Evolutionary conservation across 2,329 filamentous ascomycete species (phyloP), one percentile per base, ranked within the genome.

Genomic region (Epichloe typhina): DNA sequence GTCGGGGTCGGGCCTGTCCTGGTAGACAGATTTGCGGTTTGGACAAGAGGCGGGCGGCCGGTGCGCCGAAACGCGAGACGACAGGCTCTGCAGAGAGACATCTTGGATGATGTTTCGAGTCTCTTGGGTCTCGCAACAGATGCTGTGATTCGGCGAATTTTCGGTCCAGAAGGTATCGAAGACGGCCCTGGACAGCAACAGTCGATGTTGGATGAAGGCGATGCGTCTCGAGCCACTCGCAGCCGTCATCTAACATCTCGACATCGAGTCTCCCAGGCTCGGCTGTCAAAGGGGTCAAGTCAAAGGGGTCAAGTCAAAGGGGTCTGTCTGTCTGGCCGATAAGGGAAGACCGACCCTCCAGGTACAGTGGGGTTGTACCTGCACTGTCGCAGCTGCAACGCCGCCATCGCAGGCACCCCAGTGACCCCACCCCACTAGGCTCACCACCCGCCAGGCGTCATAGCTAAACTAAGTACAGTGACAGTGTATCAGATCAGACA

Each of bases 51-150:
- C 47, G 45, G 35, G 41, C 47, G 47, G 42, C 53, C 47, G 43
- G 56, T 50, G 26, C 56, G 61, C 43, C 57, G 57, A n/a, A 63
- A 50, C 46, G 58, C 57, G 37, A 58, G 51, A 17, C 63, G 62
- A 50, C 66, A 68, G 48, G 55, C 58, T 38, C 53, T 46, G 55
- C 66, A 68, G 49, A 66, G 42, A 9, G 57, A 47, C 64, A 66
- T 67, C 17, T n/a, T 41, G 35, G 35, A 13, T 21, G 9, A 44
- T 4, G 12, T 31, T 31, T 31, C 31, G 9, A 11, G 31, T 31
- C 8, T 31, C 9, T 4, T 31, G 8, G 26, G 8, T 31, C 26
- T 31, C 3, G 26, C 26, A 31, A 31, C 8, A 9, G 26, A 9
- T 31, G 26, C 3, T 11, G 26, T 11, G 26, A 31, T 31, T 31